phyloP scores from a whole-genome alignment of 2,329 filamentous ascomycete species.

The Diplodia intermedia region DNA sequence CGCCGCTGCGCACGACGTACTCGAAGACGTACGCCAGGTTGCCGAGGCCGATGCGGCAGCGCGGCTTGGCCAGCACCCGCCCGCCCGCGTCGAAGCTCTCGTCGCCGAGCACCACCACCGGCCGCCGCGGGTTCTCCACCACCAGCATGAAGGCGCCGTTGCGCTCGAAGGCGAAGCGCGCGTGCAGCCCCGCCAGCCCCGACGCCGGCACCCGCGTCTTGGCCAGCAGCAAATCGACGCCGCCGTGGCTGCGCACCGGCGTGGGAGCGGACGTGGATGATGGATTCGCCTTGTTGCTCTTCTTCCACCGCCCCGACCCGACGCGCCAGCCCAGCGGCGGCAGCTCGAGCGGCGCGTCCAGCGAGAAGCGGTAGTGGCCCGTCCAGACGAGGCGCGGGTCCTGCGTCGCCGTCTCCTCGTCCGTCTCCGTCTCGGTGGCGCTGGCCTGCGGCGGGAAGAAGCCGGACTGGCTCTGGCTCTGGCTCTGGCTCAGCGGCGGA shows the following conservation, averaged over 20 bases:
- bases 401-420: constrained; percentile 9
- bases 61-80: constrained; percentile 8
- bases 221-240: constrained; percentile 15
- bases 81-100: constrained; percentile 9
- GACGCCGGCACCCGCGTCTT: constrained; percentile 7
- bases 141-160: constrained; percentile 16
- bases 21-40: constrained; percentile 25
- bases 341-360: constrained; percentile 11
- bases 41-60: constrained; percentile 1
- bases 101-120: constrained; percentile 13
- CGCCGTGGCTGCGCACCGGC: constrained; percentile 2
- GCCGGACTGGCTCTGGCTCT: neutral
- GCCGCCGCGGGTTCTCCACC: constrained; percentile 17
- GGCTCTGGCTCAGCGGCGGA: neutral
- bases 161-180: constrained; percentile 15
- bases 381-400: constrained; percentile 23
- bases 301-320: constrained; percentile 2
- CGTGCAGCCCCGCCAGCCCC: constrained; percentile 4
- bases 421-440: constrained; percentile 21
- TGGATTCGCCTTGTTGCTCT: neutral
- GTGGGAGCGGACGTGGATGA: neutral
- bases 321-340: constrained; percentile 18
- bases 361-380: constrained; percentile 19
- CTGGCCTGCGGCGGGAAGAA: neutral
- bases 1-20: constrained; percentile 3